Conservation (phyloP, 106 monocot species). For the Chionographis japonica region DNA sequence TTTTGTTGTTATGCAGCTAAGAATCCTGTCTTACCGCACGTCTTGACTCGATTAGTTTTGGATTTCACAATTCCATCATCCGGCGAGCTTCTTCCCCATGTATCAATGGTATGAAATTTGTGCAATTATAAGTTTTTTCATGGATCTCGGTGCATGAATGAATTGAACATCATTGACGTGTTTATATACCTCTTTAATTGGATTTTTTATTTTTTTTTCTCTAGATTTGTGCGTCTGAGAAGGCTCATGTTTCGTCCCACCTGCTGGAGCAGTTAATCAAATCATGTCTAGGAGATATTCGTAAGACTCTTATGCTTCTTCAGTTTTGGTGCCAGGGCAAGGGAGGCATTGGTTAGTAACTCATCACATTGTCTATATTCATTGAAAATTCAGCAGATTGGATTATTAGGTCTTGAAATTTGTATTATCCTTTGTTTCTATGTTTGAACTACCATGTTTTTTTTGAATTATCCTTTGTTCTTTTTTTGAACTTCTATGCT, state of each 20-base stretch:
- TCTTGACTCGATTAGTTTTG: slow-evolving; percentile 40
- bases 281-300: slow-evolving; percentile 69
- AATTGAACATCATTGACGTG: background rate
- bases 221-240: slow-evolving; percentile 79
- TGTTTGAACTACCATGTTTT: too few species aligned
- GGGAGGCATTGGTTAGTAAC: slow-evolving; percentile 16
- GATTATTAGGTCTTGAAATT: too few species aligned
- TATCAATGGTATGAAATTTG: slow-evolving; percentile 44
- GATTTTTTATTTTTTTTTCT: slow-evolving; percentile 12
- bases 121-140: background rate
- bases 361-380: background rate
- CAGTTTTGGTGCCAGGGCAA: slow-evolving; percentile 96
- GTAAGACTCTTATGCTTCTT: slow-evolving; percentile 77
- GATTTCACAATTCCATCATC: slow-evolving; percentile 66
- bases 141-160: background rate
- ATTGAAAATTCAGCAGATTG: too few species aligned
- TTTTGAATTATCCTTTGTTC: too few species aligned
- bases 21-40: slow-evolving; percentile 59
- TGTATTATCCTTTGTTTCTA: too few species aligned
- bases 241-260: slow-evolving; percentile 28
- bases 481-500: too few species aligned
- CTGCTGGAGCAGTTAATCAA: slow-evolving; percentile 51
- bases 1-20: slow-evolving; percentile 40
- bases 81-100: slow-evolving; percentile 57
- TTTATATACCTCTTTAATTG: slow-evolving; percentile 8